Conservation (phyloP, 345 rosid genomes). For the Carallia brachiata region DNA sequence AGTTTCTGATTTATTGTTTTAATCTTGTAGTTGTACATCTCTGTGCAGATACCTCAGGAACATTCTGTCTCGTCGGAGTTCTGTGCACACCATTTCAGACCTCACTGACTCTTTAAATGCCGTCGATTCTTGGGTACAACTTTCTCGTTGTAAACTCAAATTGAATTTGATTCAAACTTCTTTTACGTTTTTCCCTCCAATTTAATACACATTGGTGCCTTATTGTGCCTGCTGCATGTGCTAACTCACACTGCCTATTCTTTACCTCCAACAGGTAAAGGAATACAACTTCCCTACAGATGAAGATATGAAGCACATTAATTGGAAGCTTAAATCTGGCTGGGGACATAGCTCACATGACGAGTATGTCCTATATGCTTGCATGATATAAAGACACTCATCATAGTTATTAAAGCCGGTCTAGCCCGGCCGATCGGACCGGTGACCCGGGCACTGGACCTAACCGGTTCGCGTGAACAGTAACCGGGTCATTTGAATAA, state of each 20-base stretch:
- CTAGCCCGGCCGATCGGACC: no score
- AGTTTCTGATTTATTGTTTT: neutral
- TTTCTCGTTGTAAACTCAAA: neutral
- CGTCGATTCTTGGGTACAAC: conserved; percentile 60
- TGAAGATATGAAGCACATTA: conserved; percentile 95
- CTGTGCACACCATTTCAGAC: conserved; percentile 48
- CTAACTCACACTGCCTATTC: neutral
- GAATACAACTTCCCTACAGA: conserved; percentile 76
- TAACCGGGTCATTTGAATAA: no score
- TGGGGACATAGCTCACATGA: conserved; percentile 82
- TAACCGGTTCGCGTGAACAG: no score
- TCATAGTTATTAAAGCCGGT: no score
- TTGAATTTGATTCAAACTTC: neutral
- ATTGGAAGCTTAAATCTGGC: conserved; percentile 87
- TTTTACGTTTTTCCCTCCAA: neutral
- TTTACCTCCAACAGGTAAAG: conserved; percentile 40
- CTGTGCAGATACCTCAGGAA: conserved; percentile 57
- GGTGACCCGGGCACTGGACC: no score
- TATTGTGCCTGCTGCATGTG: neutral
- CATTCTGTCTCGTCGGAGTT: conserved; percentile 56
- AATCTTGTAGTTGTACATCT: neutral
- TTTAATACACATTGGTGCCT: neutral
- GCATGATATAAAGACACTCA: no score
- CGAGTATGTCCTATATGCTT: conserved; percentile 44
- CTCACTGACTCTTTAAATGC: conserved; percentile 50